Evolutionary conservation across 768 basidiomycete species (phyloP).

Genomic region (Mycena kentingensis): DNA sequence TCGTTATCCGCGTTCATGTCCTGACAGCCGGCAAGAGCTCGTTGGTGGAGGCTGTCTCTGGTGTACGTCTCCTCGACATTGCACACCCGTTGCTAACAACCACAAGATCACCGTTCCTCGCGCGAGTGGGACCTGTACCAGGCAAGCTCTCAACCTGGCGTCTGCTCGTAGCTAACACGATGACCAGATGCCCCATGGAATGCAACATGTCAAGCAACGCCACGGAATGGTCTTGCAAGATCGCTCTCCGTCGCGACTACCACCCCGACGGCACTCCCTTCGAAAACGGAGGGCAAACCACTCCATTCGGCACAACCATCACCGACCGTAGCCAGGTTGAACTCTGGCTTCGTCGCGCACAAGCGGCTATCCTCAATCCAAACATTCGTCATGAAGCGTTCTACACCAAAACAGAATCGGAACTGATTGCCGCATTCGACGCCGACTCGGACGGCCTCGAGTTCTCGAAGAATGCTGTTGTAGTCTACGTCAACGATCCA

Average conservation of each 20-base stretch:
- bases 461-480: slow-evolving; percentile 56
- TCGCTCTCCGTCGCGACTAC: slow-evolving; percentile 42
- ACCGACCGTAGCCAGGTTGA: slow-evolving; percentile 49
- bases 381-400: slow-evolving; percentile 31
- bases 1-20: background rate
- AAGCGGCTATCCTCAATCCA: slow-evolving; percentile 57
- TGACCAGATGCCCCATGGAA: slow-evolving; percentile 53
- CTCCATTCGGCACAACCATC: slow-evolving; percentile 45
- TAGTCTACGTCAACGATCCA: slow-evolving; percentile 48
- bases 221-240: slow-evolving; percentile 44
- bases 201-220: slow-evolving; percentile 47
- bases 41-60: slow-evolving; percentile 57
- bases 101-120: slow-evolving; percentile 59
- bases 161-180: no score
- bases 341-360: slow-evolving; percentile 56
- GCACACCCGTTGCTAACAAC: background rate
- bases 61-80: slow-evolving; percentile 38
- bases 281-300: background rate
- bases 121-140: slow-evolving; percentile 62
- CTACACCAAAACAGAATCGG: slow-evolving; percentile 26
- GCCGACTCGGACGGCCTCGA: slow-evolving; percentile 13
- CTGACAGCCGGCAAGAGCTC: slow-evolving; percentile 64
- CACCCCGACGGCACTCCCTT: slow-evolving; percentile 17
- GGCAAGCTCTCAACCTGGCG: no score
- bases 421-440: no score